A percentile compares a stretch with the other conserved stretches of the same genome.
These are phyloP conservation scores for Acacia pycnantha DNA, from an alignment of 331 rosid genomes.

Conservation along the genomic window DNA sequence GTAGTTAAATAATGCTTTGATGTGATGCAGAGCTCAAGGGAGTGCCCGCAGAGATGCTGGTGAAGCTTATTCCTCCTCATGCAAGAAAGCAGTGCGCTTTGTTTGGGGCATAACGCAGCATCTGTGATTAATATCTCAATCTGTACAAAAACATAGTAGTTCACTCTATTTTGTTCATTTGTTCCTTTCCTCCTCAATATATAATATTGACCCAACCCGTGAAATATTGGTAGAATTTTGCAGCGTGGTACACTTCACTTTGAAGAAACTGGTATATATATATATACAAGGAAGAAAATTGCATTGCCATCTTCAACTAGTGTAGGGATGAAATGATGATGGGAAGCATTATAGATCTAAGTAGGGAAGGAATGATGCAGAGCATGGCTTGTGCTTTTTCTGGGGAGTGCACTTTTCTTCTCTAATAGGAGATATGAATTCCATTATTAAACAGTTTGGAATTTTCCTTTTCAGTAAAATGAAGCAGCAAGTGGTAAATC, in stretches of 20 bases:
- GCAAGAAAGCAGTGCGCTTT: conserved; percentile 68
- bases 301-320: background rate
- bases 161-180: conserved; percentile 16
- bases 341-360: background rate
- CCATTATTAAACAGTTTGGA: background rate
- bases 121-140: conserved; percentile 14
- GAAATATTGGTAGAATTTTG: conserved; percentile 18
- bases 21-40: conserved; percentile 60
- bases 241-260: background rate
- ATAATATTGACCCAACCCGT: conserved; percentile 26
- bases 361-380: background rate
- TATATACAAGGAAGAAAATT: background rate
- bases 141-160: conserved; percentile 12
- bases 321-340: background rate
- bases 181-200: conserved; percentile 7
- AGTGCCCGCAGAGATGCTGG: conserved; percentile 66
- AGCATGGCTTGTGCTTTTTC: background rate
- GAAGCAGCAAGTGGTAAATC: background rate
- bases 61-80: conserved; percentile 72
- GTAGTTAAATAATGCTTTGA: background rate
- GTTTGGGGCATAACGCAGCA: conserved; percentile 38
- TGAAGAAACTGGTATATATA: background rate
- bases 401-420: background rate
- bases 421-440: background rate
- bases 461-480: background rate